Evolutionary conservation across 129 eudicot species (phyloP).

Genomic region (Centaurea solstitialis): DNA sequence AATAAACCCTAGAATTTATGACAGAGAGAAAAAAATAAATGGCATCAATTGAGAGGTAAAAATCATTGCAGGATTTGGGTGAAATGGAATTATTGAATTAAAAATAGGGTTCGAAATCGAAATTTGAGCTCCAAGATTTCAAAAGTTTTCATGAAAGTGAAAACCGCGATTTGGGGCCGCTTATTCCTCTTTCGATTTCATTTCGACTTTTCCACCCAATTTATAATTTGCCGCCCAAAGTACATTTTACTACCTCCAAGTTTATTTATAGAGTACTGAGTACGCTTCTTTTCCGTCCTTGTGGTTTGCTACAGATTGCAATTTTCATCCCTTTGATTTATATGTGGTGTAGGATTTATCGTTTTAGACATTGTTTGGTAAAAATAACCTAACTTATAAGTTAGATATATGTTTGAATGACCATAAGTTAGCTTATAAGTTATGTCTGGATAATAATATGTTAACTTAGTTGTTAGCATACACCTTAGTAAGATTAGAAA

Average conservation of each 20-base stretch:
- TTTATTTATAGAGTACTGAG: neutral
- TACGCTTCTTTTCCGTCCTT: too few species aligned
- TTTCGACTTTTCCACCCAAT: slow-evolving; percentile 12
- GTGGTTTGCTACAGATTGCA: too few species aligned
- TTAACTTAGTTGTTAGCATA: too few species aligned
- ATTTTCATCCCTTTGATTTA: too few species aligned
- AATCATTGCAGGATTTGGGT: neutral
- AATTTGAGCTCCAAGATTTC: slow-evolving; percentile 28
- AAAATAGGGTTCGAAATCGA: slow-evolving; percentile 6
- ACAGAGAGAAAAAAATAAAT: too few species aligned
- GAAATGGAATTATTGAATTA: neutral
- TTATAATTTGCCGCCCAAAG: neutral
- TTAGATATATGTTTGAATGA: too few species aligned
- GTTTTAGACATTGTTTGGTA: too few species aligned
- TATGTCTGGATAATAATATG: too few species aligned
- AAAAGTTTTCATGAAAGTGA: slow-evolving; percentile 9
- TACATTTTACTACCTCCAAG: neutral
- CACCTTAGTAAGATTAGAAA: too few species aligned
- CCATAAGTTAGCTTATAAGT: too few species aligned
- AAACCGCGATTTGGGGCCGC: slow-evolving; percentile 18
- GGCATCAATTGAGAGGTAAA: neutral
- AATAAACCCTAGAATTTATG: slow-evolving; percentile 25
- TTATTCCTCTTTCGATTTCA: neutral
- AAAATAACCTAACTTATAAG: too few species aligned
- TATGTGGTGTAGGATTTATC: too few species aligned